Base-by-base conservation (phyloP, 2,329 filamentous ascomycete species). In the Xylariales sp. region DNA sequence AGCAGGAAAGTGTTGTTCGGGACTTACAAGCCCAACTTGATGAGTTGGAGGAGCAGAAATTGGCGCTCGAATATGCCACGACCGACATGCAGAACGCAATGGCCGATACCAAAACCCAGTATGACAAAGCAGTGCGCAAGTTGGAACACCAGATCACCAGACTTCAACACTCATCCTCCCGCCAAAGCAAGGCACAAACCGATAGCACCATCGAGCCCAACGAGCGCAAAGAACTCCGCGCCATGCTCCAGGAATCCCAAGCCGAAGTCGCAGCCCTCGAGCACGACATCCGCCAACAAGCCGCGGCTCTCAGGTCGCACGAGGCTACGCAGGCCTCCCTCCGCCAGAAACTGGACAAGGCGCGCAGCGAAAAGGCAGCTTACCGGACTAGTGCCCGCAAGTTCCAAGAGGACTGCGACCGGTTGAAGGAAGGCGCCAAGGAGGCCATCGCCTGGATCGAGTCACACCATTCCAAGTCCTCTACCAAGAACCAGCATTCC, bases 21-120 rank as follows among this genome's bases (percentile, higher is more conserved):
- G 79, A 85, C 25, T 71, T 88, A 12, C 84, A 88, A 56, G 74
- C 75, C 29, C 77, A 83, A 44, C 68, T 83, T 4, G 81, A 86
- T 49, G 80, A 88, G 44, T 70, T 76, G 5, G 73, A 80, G 42
- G 78, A 82, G 44, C 71, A 79, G 45, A 80, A 77, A 46, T 58
- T 76, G 11, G 47, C 71, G 5, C 65, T 80, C 4, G 77, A 82
- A 55, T 71, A 77, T 42, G 71, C 80, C 4, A 68, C 85, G 4
- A 71, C 76, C 16, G 70, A 75, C 38, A 72, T 73, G 0, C 69
- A 75, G 41, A 66, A 66, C 28, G 69, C 74, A 19, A 69, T 70
- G 9, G 71, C 72, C n/a, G 70, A 73, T 40, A 65, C 68, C 0
- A 66, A 70, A 52, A 64, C 64, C 43, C 74, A 74, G 53, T 62